Base-by-base conservation (phyloP, 176 grass and related monocot genomes). In the Neostapfia colusana region DNA sequence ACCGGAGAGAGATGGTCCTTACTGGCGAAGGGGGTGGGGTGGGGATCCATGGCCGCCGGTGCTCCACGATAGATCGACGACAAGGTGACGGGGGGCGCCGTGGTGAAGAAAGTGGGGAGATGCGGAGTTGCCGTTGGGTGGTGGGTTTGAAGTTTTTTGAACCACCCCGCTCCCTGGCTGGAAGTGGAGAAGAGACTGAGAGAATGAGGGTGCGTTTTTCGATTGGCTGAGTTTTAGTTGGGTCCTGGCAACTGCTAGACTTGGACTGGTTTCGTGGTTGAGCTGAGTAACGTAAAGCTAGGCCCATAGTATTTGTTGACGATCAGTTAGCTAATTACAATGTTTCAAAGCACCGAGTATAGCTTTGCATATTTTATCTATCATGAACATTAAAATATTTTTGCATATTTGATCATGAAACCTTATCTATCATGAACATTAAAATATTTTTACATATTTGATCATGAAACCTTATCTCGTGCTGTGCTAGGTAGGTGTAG, bases 11-110 rank as follows among this genome's bases (percentile, higher is more conserved):
- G 42, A 10, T 23, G 51, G 17, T 0, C 10, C 17, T 80, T 77
- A 90, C 88, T 88, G 60, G 82, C 82, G 76, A 83, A 80, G 6
- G 75, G 82, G 27, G 78, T 77, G 6, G 88, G 88, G 20, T 85
- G 80, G 34, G 55, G 76, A 80, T 89, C 76, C 84, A 90, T 90
- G 53, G 78, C 51, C 4, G 17, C 6, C 60, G 17, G 24, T 15
- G 43, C 15, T 15, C 20, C 39, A 20, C 28, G 31, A 46, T 25
- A 8, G 20, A 64, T 60, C 10, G 46, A 79, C 46, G 26, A 66
- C 41, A 54, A 44, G 61, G 46, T 34, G 28, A 74, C 49, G 77
- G 53, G 41, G n/a, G 9, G 53, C 2, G 20, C n/a, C n/a, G n/a
- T 15, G 18, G 49, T 0, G 51, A 54, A 20, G 51, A 54, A 54